Evolutionary conservation across 2,329 filamentous ascomycete species (phyloP).

Genomic region (Phoma sp.): DNA sequence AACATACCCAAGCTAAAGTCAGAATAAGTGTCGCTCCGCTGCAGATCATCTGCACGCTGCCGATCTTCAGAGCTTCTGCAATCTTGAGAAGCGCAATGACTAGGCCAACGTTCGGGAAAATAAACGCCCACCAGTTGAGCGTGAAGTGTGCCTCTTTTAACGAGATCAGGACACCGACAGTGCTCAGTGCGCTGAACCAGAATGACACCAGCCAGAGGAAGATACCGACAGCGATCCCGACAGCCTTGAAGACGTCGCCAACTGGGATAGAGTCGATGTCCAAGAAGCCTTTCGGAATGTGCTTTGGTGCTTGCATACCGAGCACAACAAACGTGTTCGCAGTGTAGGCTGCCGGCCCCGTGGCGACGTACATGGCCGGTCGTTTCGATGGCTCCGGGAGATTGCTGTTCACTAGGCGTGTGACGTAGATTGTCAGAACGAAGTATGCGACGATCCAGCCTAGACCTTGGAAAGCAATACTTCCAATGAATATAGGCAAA

Average conservation of each 20-base stretch:
- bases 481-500: slow-evolving; percentile 55
- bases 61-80: slow-evolving; percentile 59
- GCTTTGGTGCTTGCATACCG: slow-evolving; percentile 49
- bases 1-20: slow-evolving; percentile 61
- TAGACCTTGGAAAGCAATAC: slow-evolving; percentile 71
- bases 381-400: slow-evolving; percentile 51
- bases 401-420: slow-evolving; percentile 70
- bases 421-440: slow-evolving; percentile 73
- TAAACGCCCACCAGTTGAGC: slow-evolving; percentile 61
- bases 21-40: slow-evolving; percentile 62
- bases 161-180: slow-evolving; percentile 46
- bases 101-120: slow-evolving; percentile 69
- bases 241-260: slow-evolving; percentile 48
- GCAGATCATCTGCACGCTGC: slow-evolving; percentile 59
- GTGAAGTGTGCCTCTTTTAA: slow-evolving; percentile 48
- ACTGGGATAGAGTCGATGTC: slow-evolving; percentile 39
- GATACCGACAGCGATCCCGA: slow-evolving; percentile 52
- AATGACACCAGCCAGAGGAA: slow-evolving; percentile 58
- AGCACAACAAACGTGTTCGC: slow-evolving; percentile 46
- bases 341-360: slow-evolving; percentile 48
- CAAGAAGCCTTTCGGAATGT: slow-evolving; percentile 44
- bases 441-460: slow-evolving; percentile 70
- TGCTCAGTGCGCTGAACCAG: slow-evolving; percentile 57
- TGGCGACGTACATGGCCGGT: slow-evolving; percentile 60
- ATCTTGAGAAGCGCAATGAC: slow-evolving; percentile 61